Evolutionary conservation across 2,329 filamentous ascomycete species (phyloP), one percentile per base, ranked within the genome.

Genomic region (Alternaria metachromatica): DNA sequence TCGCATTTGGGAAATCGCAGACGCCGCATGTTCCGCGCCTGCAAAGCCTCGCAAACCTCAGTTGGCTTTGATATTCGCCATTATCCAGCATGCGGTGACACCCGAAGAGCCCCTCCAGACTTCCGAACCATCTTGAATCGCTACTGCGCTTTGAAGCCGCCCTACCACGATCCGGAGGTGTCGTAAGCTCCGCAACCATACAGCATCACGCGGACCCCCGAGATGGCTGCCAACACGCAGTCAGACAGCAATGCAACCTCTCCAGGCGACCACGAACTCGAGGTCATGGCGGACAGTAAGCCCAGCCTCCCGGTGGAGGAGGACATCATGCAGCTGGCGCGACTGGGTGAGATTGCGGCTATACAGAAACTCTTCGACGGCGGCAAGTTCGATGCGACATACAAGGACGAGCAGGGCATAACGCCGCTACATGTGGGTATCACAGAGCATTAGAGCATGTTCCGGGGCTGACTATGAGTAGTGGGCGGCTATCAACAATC

Each of bases 401-500:
- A 94, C 79, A 87, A 87, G 59, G 96, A 99, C 77, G 92, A 92
- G 58, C 94, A 99, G 81, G 94, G 93, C 76, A 97, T 99, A 78
- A 98, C 95, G 44, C 94, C 96, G 66, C 83, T 99, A 80, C 96
- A 98, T 85, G 95, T 97, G 86, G 74, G 82, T 30, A 48, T 6
- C 12, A 33, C 6, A 30, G 20, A 49, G 23, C 15, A 9, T 21
- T n/a, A 23, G 25, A 10, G 21, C n/a, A 46, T 44, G 18, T 28
- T 21, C 6, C 20, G 15, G 21, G 11, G 25, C 66, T 72, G 51
- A 75, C 53, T 25, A 30, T 58, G 21, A 61, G 59, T 78, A 99
- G 93, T 99, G 96, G 96, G 96, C 96, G 50, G 93, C 96, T 41
- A 98, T 99, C 80, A 99, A 99, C 84, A 98, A 98, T 78, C 96